Conservation (phyloP, 805 yeast species). For the Myxozyma mucilagina region DNA sequence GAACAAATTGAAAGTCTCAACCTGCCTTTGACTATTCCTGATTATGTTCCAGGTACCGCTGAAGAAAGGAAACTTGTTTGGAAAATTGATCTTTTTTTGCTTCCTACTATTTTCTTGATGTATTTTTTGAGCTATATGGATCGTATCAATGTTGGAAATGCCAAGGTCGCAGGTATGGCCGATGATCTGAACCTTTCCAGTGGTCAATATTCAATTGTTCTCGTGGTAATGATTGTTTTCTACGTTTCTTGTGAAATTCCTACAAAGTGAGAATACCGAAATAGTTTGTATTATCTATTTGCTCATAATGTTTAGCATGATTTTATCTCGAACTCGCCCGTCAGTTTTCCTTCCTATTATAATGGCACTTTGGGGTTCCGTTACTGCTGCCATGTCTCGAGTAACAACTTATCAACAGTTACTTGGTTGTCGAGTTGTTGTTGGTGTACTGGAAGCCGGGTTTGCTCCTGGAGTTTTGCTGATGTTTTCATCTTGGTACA, state of each 20-base stretch:
- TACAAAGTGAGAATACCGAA: constrained; percentile 39
- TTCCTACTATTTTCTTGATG: constrained; percentile 48
- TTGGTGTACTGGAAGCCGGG: constrained; percentile 48
- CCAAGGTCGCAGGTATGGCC: constrained; percentile 49
- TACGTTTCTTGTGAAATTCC: constrained; percentile 45
- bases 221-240: constrained; percentile 44
- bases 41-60: constrained; percentile 2
- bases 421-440: constrained; percentile 43
- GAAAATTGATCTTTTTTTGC: constrained; percentile 48
- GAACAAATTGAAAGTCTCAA: constrained; percentile 10
- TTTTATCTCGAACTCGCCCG: constrained; percentile 11
- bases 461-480: constrained; percentile 51
- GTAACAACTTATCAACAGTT: constrained; percentile 40
- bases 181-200: constrained; percentile 46
- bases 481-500: constrained; percentile 47
- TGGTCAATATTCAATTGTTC: constrained; percentile 48
- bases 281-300: constrained; percentile 38
- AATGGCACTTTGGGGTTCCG: constrained; percentile 51
- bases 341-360: constrained; percentile 39
- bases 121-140: constrained; percentile 43
- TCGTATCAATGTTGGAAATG: constrained; percentile 44
- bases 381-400: constrained; percentile 58
- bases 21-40: constrained; percentile 2
- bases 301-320: constrained; percentile 4
- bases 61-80: constrained; percentile 31